Percentiles rank a stretch among this genome's conserved stretches.
Evolutionary conservation across 441 rosid genomes (phyloP).

Genomic region (Euphorbia celastroides): DNA sequence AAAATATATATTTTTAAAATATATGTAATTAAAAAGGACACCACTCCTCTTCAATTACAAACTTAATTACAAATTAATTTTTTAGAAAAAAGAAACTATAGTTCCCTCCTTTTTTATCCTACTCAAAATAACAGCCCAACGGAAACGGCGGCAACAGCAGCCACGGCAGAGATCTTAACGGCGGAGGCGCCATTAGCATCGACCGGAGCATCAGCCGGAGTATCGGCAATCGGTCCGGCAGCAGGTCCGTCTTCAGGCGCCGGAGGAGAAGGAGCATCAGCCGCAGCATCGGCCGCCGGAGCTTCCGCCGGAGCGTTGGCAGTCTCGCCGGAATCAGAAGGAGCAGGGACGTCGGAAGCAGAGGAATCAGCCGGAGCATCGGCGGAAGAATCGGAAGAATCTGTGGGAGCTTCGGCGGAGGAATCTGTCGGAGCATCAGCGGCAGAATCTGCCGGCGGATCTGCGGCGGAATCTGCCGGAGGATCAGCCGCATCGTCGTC

Average conservation of each 20-base stretch:
- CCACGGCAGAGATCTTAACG: constrained; percentile 26
- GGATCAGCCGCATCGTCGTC: neutral
- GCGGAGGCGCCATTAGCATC: constrained; percentile 24
- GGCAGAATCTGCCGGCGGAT: neutral
- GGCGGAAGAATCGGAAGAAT: neutral
- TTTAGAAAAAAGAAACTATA: no score
- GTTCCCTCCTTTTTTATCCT: neutral
- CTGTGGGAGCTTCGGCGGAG: constrained; percentile 11
- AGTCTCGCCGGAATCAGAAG: neutral
- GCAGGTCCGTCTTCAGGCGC: constrained; percentile 2
- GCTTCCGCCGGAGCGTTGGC: neutral
- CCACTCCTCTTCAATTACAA: neutral
- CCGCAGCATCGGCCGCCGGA: neutral
- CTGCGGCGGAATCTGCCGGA: no score
- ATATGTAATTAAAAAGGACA: neutral
- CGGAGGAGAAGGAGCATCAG: constrained; percentile 9
- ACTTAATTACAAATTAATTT: neutral
- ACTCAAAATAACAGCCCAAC: constrained; percentile 31
- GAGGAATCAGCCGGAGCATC: neutral
- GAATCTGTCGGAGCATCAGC: constrained; percentile 2
- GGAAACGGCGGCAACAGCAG: constrained; percentile 22
- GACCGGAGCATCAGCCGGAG: constrained; percentile 25
- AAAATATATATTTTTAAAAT: neutral
- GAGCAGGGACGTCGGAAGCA: constrained; percentile 9
- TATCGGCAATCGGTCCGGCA: constrained; percentile 12